Conservation (phyloP, 805 yeast species). For the Saturnispora mendoncae region DNA sequence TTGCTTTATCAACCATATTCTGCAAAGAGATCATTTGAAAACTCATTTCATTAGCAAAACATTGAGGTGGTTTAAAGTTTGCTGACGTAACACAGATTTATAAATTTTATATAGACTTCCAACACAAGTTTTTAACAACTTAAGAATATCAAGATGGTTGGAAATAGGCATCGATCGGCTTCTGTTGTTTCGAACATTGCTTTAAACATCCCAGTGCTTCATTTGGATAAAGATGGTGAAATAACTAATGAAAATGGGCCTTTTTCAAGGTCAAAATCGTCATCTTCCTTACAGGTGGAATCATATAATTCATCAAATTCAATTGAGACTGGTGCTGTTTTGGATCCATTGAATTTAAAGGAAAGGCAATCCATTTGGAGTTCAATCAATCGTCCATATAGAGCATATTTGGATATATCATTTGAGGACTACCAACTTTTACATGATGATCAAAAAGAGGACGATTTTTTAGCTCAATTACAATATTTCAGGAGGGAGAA, state of each 20-base stretch:
- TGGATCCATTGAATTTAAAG: slow-evolving; percentile 31
- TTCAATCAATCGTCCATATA: neutral
- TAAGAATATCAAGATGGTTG: slow-evolving; percentile 1
- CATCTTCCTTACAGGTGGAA: neutral
- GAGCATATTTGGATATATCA: slow-evolving; percentile 25
- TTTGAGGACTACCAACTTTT: slow-evolving; percentile 34
- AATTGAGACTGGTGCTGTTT: neutral
- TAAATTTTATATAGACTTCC: neutral
- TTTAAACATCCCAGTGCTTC: slow-evolving; percentile 35
- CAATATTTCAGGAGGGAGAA: slow-evolving; percentile 21
- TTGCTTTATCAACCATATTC: neutral
- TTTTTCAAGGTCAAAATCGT: neutral
- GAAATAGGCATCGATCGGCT: slow-evolving; percentile 38
- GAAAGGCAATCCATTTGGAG: slow-evolving; percentile 31
- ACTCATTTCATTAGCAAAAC: neutral
- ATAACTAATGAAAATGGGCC: no score
- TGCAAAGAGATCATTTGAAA: no score
- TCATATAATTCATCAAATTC: neutral
- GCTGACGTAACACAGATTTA: slow-evolving; percentile 2
- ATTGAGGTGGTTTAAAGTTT: neutral
- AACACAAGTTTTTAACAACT: neutral
- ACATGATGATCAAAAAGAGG: slow-evolving; percentile 32
- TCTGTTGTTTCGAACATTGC: slow-evolving; percentile 61
- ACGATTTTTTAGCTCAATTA: slow-evolving; percentile 32
- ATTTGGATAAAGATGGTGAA: slow-evolving; percentile 1